Evolutionary conservation across 2,329 filamentous ascomycete species (phyloP).

Genomic region (Aspergillus clavatus): DNA sequence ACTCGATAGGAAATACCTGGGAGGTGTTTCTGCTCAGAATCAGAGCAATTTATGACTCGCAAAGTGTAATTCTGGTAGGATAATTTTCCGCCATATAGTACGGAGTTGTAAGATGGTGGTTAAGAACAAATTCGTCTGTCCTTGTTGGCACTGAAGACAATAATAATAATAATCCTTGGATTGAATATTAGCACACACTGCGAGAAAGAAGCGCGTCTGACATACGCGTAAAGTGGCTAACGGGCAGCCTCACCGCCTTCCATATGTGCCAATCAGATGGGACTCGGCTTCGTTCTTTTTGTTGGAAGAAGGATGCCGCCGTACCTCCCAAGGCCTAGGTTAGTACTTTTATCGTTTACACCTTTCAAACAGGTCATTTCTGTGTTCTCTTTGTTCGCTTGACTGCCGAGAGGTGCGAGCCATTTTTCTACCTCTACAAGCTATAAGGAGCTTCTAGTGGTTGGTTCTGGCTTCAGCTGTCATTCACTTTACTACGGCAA

Average conservation of each 20-base stretch:
- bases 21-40: neutral
- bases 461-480: neutral
- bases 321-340: neutral
- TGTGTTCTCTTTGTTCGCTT: neutral
- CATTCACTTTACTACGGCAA: neutral
- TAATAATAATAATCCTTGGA: no score
- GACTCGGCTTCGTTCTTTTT: neutral
- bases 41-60: neutral
- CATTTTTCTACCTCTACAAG: neutral
- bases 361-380: neutral
- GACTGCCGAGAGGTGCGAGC: neutral
- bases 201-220: constrained; percentile 12
- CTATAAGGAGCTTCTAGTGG: neutral
- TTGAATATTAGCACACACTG: neutral
- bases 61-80: no score
- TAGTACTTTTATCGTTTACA: neutral
- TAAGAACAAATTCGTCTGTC: no score
- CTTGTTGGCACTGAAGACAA: no score
- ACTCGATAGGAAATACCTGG: no score
- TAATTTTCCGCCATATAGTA: no score
- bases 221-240: constrained; percentile 20
- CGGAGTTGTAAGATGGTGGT: no score
- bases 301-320: neutral
- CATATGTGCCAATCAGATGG: constrained; percentile 7
- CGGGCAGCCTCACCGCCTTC: constrained; percentile 19